phyloP scores from a whole-genome alignment of 2,329 filamentous ascomycete species.

The Exophiala bonariae region DNA sequence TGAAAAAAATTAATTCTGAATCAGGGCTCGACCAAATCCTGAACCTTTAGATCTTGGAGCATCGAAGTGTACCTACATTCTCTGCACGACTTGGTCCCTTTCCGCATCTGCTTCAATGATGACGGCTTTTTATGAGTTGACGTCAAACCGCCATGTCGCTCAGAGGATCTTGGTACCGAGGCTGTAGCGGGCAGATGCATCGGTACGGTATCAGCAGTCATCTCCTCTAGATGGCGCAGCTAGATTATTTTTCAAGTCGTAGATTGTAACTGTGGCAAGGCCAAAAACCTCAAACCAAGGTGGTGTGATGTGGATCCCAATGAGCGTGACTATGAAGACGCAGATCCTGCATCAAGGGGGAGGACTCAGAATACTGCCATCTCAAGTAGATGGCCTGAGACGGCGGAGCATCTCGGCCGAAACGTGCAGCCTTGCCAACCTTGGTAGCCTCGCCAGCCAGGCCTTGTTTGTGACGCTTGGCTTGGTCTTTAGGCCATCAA shows the following conservation, averaged over 20 bases:
- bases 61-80: slow-evolving; percentile 23
- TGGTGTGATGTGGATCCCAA: too few relatives aligned
- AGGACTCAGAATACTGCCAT: too few relatives aligned
- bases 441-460: neutral
- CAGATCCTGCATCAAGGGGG: too few relatives aligned
- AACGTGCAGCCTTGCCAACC: neutral
- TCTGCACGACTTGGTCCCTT: slow-evolving; percentile 26
- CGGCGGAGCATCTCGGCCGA: neutral
- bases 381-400: too few relatives aligned
- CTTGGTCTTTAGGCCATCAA: neutral
- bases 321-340: too few relatives aligned
- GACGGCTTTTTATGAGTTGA: neutral
- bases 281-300: too few relatives aligned
- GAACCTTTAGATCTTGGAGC: neutral
- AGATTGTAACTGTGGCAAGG: too few relatives aligned
- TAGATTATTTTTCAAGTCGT: too few relatives aligned
- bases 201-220: too few relatives aligned
- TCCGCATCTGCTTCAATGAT: slow-evolving; percentile 22
- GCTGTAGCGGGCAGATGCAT: too few relatives aligned
- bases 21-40: neutral
- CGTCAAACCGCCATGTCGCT: neutral
- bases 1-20: neutral
- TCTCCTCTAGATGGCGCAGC: too few relatives aligned
- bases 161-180: neutral
- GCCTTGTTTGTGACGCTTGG: neutral